phyloP scores from a whole-genome alignment of 352 stramenopile species.

The Pythium aphanidermatum region DNA sequence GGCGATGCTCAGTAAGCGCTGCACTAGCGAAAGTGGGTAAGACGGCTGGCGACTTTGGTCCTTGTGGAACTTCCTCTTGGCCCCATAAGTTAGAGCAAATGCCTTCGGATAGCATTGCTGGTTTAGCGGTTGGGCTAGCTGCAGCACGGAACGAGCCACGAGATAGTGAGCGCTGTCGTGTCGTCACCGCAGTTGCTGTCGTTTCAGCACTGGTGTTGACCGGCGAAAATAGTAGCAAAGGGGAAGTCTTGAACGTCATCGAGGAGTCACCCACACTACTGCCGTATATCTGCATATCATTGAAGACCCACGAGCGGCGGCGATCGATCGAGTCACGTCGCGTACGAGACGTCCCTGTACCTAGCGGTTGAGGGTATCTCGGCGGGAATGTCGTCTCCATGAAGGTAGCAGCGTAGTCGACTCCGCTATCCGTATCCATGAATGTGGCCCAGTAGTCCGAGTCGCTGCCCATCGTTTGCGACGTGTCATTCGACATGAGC shows the following conservation, averaged over 20 bases:
- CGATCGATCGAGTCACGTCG: slow-evolving; percentile 9
- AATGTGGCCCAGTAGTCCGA: slow-evolving; percentile 19
- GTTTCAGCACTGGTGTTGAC: too few species aligned
- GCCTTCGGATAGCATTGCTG: slow-evolving; percentile 15
- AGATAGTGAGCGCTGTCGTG: too few species aligned
- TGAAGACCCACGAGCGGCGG: slow-evolving; percentile 6
- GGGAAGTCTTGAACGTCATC: too few species aligned
- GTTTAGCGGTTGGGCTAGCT: not conserved
- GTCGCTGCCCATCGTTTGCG: slow-evolving; percentile 8
- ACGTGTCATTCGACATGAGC: slow-evolving; percentile 21
- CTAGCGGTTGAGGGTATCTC: slow-evolving; percentile 14
- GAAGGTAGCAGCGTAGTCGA: too few species aligned
- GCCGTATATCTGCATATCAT: slow-evolving; percentile 5
- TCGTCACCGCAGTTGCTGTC: too few species aligned
- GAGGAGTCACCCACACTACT: not conserved
- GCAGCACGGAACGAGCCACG: too few species aligned
- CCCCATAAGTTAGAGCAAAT: slow-evolving; percentile 18
- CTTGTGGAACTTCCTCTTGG: not conserved
- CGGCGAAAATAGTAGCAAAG: slow-evolving; percentile 18
- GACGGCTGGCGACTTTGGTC: not conserved
- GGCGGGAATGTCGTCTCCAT: slow-evolving; percentile 6
- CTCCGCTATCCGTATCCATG: not conserved
- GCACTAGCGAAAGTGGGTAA: slow-evolving; percentile 7
- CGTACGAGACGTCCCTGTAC: not conserved
- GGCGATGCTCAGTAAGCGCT: slow-evolving; percentile 13